Percentiles rank a stretch among this genome's conserved stretches.
Evolutionary conservation across 768 basidiomycete species (phyloP).

Genomic region (Saitozyma sp.): DNA sequence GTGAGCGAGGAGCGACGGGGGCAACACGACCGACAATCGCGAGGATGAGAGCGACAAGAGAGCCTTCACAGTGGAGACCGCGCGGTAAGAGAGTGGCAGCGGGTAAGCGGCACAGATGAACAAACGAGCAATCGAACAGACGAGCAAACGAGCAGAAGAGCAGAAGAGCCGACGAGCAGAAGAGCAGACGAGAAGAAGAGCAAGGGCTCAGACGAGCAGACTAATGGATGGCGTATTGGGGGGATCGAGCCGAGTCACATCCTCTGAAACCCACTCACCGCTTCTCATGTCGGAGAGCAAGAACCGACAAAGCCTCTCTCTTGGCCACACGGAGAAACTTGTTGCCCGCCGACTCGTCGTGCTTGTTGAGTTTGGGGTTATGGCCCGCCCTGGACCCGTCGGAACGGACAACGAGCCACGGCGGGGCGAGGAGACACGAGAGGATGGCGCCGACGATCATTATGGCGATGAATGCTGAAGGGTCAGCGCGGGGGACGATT

Average conservation of each 20-base stretch:
- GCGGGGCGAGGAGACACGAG: background rate
- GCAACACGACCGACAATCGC: too few relatives aligned
- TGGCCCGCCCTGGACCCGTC: constrained; percentile 10
- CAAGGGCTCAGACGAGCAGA: too few relatives aligned
- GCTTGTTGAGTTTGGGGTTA: constrained; percentile 6
- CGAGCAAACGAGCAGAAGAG: too few relatives aligned
- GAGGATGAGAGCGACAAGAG: too few relatives aligned
- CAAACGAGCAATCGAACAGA: too few relatives aligned
- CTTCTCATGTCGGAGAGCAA: constrained; percentile 6
- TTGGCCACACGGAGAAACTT: constrained; percentile 3
- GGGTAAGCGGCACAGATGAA: background rate
- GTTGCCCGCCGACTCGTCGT: background rate
- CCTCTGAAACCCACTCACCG: background rate
- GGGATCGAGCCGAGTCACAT: too few relatives aligned
- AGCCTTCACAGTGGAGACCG: too few relatives aligned
- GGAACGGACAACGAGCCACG: constrained; percentile 4
- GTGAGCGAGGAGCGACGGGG: too few relatives aligned
- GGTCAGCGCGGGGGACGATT: background rate
- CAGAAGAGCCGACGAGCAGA: too few relatives aligned
- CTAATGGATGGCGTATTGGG: too few relatives aligned
- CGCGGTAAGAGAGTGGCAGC: background rate
- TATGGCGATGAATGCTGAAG: constrained; percentile 9
- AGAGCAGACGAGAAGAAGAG: too few relatives aligned
- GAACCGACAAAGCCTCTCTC: background rate
- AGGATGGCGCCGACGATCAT: constrained; percentile 8